Evolutionary conservation across 1,139 yeast species (phyloP).

Genomic region (Hanseniaspora sp.): DNA sequence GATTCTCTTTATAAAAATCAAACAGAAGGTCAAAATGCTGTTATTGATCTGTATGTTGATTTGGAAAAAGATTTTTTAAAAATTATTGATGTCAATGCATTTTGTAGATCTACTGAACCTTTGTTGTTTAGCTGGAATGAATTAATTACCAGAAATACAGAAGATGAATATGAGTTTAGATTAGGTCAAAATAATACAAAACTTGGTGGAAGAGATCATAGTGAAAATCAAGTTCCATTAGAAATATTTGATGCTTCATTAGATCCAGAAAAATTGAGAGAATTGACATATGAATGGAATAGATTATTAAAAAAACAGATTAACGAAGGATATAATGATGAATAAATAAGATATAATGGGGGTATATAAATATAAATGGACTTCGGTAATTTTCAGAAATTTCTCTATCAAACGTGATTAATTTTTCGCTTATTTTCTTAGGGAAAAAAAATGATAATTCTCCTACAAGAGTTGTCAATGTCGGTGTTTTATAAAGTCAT

Average conservation of each 20-base stretch:
- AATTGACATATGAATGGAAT: constrained; percentile 52
- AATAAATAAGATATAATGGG: not conserved
- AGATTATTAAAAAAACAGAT: constrained; percentile 30
- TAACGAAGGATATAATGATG: constrained; percentile 19
- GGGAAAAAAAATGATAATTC: no score
- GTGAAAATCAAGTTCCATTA: constrained; percentile 82
- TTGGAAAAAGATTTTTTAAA: constrained; percentile 55
- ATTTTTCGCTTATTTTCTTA: no score
- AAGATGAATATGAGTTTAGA: constrained; percentile 44
- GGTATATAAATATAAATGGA: no score
- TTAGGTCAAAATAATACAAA: constrained; percentile 56
- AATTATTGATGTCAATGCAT: constrained; percentile 79
- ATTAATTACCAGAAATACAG: constrained; percentile 29
- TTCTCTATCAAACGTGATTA: no score
- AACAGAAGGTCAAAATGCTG: constrained; percentile 34
- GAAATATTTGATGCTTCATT: constrained; percentile 79
- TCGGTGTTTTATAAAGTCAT: no score
- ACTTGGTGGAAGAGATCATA: constrained; percentile 68
- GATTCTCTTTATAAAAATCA: not conserved
- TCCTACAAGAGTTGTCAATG: no score
- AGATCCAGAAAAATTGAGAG: constrained; percentile 53
- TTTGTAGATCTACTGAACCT: constrained; percentile 63
- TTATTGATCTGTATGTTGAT: constrained; percentile 74
- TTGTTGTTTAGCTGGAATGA: constrained; percentile 79
- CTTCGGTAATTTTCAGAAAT: no score